phyloP scores from a whole-genome alignment of 2,329 filamentous ascomycete species.

The Gnomoniopsis smithogilvyi region DNA sequence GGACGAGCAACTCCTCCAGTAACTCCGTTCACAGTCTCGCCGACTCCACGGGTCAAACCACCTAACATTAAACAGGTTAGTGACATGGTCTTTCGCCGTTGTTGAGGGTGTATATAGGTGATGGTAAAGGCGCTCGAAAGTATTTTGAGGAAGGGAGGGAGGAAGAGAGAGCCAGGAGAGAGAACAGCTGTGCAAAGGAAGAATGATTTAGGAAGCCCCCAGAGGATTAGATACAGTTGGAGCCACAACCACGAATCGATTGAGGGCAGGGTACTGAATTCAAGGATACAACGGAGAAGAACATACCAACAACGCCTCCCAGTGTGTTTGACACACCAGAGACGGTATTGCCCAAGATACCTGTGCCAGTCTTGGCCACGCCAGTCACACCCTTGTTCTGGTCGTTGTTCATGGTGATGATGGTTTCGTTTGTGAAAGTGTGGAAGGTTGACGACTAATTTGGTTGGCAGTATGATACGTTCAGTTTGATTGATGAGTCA shows the following conservation, averaged over 20 bases:
- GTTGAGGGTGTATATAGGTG: background rate
- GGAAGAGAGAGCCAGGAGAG: background rate
- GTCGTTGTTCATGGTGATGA: constrained; percentile 20
- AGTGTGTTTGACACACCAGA: constrained; percentile 30
- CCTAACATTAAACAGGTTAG: constrained; percentile 29
- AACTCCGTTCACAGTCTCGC: constrained; percentile 51
- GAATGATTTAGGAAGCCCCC: no score
- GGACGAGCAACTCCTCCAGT: constrained; percentile 53
- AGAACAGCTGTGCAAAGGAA: background rate
- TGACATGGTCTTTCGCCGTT: background rate
- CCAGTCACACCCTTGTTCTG: constrained; percentile 26
- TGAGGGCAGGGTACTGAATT: no score
- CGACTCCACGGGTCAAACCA: constrained; percentile 54
- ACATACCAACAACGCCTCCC: constrained; percentile 27
- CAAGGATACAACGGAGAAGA: background rate
- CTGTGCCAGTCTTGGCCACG: constrained; percentile 24
- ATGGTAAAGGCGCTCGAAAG: no score
- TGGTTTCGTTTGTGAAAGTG: background rate
- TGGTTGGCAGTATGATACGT: background rate
- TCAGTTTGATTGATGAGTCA: background rate
- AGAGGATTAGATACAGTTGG: no score
- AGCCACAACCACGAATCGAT: no score
- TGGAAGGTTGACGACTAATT: background rate
- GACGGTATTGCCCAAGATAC: constrained; percentile 28
- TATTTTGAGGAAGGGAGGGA: background rate